phyloP scores from a whole-genome alignment of 306 rosid species.

The Citrullus colocynthis region DNA sequence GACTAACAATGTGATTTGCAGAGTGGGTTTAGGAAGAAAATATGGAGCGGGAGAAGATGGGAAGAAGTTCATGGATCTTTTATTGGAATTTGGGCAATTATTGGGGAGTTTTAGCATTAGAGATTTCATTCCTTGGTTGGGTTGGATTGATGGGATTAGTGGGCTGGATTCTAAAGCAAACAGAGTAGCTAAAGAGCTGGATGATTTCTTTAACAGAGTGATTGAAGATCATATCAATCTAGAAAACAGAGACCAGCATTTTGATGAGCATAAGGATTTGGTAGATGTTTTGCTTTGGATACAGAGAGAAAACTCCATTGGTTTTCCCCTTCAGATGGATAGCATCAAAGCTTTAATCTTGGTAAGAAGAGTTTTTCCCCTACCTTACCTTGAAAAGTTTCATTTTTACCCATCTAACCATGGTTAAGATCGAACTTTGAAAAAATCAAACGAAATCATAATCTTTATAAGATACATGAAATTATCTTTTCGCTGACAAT shows the following conservation, averaged over 20 bases:
- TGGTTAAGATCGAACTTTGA: too few species aligned
- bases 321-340: conserved; percentile 23
- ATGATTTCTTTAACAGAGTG: conserved; percentile 30
- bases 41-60: conserved; percentile 16
- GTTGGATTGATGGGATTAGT: conserved; percentile 20
- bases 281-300: conserved; percentile 41
- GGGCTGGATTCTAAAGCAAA: conserved; percentile 29
- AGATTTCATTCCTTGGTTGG: conserved; percentile 43
- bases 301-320: conserved; percentile 16
- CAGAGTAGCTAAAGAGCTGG: conserved; percentile 22
- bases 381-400: too few species aligned
- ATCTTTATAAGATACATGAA: too few species aligned
- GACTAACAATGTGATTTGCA: conserved; percentile 29
- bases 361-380: not conserved
- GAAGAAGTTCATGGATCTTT: conserved; percentile 13
- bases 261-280: conserved; percentile 15
- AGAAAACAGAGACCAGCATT: not conserved
- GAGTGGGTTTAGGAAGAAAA: conserved; percentile 44
- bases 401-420: not conserved
- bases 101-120: conserved; percentile 26
- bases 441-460: too few species aligned
- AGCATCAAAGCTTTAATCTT: not conserved
- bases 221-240: conserved; percentile 26
- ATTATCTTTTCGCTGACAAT: too few species aligned
- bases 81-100: conserved; percentile 16